Evolutionary conservation across 768 basidiomycete species (phyloP).

Genomic region (Rhodotorula babjevae): DNA sequence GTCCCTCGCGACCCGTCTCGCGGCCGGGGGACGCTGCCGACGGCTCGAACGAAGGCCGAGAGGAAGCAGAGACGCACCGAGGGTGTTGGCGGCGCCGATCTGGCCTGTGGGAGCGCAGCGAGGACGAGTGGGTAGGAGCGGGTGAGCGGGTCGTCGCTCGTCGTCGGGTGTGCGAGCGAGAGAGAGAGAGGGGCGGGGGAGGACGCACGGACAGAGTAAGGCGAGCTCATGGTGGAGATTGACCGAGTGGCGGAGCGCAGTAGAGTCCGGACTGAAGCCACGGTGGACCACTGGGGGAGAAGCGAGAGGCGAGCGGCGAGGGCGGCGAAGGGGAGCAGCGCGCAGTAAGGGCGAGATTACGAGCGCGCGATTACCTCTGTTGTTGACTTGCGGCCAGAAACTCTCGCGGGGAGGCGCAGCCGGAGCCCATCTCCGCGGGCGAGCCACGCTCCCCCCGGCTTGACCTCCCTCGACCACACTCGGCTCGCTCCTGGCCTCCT

Average conservation of each 20-base stretch:
- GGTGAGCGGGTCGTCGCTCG: neutral
- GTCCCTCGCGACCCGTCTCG: too few species aligned
- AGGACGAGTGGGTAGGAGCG: slow-evolving; percentile 4
- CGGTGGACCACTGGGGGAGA: too few species aligned
- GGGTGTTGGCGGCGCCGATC: slow-evolving; percentile 84
- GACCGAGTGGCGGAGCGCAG: neutral
- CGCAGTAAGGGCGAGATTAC: too few species aligned
- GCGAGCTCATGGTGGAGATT: neutral
- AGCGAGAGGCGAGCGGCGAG: too few species aligned
- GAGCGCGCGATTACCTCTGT: too few species aligned
- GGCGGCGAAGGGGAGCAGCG: too few species aligned
- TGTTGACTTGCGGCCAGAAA: too few species aligned
- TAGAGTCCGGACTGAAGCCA: neutral
- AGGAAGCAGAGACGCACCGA: slow-evolving; percentile 57
- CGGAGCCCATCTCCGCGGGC: too few species aligned
- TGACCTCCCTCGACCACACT: neutral
- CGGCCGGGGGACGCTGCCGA: too few species aligned
- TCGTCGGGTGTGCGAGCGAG: neutral
- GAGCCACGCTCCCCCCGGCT: too few species aligned
- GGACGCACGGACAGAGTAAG: slow-evolving; percentile 3
- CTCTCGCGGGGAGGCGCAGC: too few species aligned
- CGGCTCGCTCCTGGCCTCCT: neutral
- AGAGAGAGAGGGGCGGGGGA: neutral
- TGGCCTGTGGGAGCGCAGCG: slow-evolving; percentile 51
- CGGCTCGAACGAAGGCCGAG: neutral